phyloP scores from a whole-genome alignment of 116 monocot genomes.

The Posidonia oceanica region DNA sequence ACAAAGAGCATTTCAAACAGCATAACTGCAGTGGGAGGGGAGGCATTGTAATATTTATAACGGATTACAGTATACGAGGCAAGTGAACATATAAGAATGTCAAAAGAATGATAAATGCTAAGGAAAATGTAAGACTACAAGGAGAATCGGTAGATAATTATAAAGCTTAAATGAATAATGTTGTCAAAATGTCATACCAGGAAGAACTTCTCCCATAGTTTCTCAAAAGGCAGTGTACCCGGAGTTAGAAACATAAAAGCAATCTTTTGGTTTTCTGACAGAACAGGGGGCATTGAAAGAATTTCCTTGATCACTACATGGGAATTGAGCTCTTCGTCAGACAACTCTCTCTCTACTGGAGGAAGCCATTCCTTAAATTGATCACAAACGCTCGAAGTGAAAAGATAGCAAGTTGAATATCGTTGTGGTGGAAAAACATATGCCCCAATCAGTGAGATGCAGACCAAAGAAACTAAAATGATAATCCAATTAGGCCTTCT shows the following conservation, averaged over 20 bases:
- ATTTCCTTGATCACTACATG: slow-evolving; percentile 55
- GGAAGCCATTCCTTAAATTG: slow-evolving; percentile 85
- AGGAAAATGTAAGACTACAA: background rate
- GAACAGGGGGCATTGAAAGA: slow-evolving; percentile 30
- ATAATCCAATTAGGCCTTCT: slow-evolving; percentile 80
- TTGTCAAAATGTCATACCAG: slow-evolving; percentile 22
- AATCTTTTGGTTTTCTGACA: slow-evolving; percentile 43
- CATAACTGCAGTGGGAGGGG: too few species aligned
- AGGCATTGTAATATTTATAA: too few species aligned
- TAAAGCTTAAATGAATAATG: background rate
- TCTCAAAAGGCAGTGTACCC: slow-evolving; percentile 91
- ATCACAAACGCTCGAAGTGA: slow-evolving; percentile 46
- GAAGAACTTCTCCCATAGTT: slow-evolving; percentile 91
- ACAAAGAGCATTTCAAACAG: too few species aligned
- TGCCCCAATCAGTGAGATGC: slow-evolving; percentile 47
- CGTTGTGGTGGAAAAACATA: slow-evolving; percentile 58
- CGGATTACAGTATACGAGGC: too few species aligned
- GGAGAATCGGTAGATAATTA: background rate
- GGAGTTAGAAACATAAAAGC: slow-evolving; percentile 96
- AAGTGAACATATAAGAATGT: too few species aligned
- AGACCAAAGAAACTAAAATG: slow-evolving; percentile 49
- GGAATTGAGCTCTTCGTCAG: slow-evolving; percentile 77
- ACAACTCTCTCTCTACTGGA: slow-evolving; percentile 27
- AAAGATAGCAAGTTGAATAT: slow-evolving; percentile 57
- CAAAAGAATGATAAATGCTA: too few species aligned